Evolutionary conservation across 2,329 filamentous ascomycete species (phyloP).

Genomic region (Parascedosporium putredinis): DNA sequence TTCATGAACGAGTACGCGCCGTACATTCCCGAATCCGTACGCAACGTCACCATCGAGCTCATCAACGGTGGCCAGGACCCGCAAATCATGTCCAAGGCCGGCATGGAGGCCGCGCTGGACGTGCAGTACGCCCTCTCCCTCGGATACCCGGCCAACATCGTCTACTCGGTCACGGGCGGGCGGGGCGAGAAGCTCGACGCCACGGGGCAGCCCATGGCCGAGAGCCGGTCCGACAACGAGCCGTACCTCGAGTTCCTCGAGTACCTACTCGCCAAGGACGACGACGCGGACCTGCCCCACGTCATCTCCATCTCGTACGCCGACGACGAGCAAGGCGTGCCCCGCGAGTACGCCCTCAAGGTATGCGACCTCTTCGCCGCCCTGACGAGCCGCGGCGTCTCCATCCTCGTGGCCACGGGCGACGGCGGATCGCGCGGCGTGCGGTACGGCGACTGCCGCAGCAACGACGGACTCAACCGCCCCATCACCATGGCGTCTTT

Average conservation of each 20-base stretch:
- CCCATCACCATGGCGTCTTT: slow-evolving; percentile 51
- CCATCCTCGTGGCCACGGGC: slow-evolving; percentile 39
- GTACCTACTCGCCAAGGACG: slow-evolving; percentile 33
- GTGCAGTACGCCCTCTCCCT: slow-evolving; percentile 37
- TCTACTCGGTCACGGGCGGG: slow-evolving; percentile 35
- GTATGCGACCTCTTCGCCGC: slow-evolving; percentile 44
- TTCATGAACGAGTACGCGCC: slow-evolving; percentile 28
- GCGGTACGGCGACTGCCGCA: slow-evolving; percentile 39
- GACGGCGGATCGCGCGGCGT: slow-evolving; percentile 37
- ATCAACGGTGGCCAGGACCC: slow-evolving; percentile 35
- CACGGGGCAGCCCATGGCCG: slow-evolving; percentile 23
- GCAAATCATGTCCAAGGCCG: slow-evolving; percentile 25
- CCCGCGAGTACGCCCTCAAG: slow-evolving; percentile 36
- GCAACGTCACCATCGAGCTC: slow-evolving; percentile 29
- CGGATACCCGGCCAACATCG: slow-evolving; percentile 31
- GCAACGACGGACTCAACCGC: slow-evolving; percentile 46
- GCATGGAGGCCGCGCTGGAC: slow-evolving; percentile 36
- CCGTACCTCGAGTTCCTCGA: slow-evolving; percentile 46
- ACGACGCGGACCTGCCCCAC: slow-evolving; percentile 38
- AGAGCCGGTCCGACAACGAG: slow-evolving; percentile 34
- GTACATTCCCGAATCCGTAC: slow-evolving; percentile 22
- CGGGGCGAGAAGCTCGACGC: slow-evolving; percentile 29
- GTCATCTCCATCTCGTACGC: slow-evolving; percentile 49
- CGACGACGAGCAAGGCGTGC: slow-evolving; percentile 47
- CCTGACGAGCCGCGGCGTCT: slow-evolving; percentile 40